Evolutionary conservation across 768 basidiomycete species (phyloP).

Genomic region (Mycena indigotica): DNA sequence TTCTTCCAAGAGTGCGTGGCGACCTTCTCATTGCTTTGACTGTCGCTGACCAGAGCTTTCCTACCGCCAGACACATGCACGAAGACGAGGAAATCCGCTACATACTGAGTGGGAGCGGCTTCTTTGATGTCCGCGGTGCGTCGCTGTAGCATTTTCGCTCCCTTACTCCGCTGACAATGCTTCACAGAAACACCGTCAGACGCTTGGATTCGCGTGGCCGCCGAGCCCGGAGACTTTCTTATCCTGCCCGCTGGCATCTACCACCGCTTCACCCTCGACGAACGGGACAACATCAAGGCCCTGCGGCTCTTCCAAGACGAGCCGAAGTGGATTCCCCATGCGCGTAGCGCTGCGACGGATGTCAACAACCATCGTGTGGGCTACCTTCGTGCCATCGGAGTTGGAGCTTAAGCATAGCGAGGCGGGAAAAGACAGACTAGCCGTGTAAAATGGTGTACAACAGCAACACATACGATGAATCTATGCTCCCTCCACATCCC

Average conservation of each 20-base stretch:
- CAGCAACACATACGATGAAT: too few species aligned
- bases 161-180: not conserved
- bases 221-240: conserved; percentile 79
- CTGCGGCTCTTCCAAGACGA: conserved; percentile 80
- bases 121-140: conserved; percentile 86
- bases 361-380: not conserved
- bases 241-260: conserved; percentile 91
- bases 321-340: not conserved
- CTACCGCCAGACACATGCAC: conserved; percentile 75
- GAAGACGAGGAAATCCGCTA: conserved; percentile 97
- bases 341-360: not conserved
- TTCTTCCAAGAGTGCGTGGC: conserved; percentile 82
- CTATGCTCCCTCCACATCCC: too few species aligned
- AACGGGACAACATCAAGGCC: conserved; percentile 69
- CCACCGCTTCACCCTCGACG: conserved; percentile 92
- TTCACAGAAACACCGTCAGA: conserved; percentile 62
- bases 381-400: not conserved
- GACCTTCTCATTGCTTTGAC: not conserved
- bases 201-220: conserved; percentile 79
- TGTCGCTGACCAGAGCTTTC: not conserved
- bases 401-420: conserved; percentile 7
- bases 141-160: not conserved
- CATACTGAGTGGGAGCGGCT: conserved; percentile 83
- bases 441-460: too few species aligned
- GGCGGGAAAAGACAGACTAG: too few species aligned